Conservation (phyloP, 805 yeast species). For the Hanseniaspora mollemarum region DNA sequence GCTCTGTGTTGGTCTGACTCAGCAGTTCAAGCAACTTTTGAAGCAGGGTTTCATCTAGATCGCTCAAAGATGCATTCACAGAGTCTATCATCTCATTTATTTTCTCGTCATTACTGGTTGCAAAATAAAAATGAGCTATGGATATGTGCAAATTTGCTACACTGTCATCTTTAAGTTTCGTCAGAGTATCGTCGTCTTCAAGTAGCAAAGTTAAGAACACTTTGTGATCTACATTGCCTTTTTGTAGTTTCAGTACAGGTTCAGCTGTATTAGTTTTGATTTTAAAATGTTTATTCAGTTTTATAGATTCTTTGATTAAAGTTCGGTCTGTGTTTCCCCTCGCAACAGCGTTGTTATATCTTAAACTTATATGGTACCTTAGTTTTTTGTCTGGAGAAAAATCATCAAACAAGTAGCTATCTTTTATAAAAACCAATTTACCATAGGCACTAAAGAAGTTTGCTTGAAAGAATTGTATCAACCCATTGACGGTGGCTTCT, state of each 20-base stretch:
- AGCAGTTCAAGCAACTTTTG: neutral
- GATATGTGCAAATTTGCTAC: neutral
- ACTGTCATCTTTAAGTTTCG: neutral
- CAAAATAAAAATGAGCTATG: neutral
- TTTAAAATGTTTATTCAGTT: neutral
- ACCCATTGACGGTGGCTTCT: neutral
- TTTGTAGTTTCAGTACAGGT: neutral
- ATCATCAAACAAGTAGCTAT: conserved; percentile 5
- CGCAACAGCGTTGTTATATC: neutral
- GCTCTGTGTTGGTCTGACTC: neutral
- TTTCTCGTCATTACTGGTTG: neutral
- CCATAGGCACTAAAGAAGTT: neutral
- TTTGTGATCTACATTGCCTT: neutral
- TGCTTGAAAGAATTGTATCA: neutral
- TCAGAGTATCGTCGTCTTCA: neutral
- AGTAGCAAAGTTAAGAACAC: neutral
- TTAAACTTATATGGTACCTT: neutral
- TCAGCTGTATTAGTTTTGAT: no score
- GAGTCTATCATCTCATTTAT: neutral
- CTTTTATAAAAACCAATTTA: neutral
- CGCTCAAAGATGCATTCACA: neutral
- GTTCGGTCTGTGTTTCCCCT: neutral
- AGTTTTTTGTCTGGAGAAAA: neutral
- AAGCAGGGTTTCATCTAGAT: neutral
- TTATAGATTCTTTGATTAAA: neutral